Evolutionary conservation across 2,329 filamentous ascomycete species (phyloP), one percentile per base, ranked within the genome.

Genomic region (Scopulariopsis brevicaulis): DNA sequence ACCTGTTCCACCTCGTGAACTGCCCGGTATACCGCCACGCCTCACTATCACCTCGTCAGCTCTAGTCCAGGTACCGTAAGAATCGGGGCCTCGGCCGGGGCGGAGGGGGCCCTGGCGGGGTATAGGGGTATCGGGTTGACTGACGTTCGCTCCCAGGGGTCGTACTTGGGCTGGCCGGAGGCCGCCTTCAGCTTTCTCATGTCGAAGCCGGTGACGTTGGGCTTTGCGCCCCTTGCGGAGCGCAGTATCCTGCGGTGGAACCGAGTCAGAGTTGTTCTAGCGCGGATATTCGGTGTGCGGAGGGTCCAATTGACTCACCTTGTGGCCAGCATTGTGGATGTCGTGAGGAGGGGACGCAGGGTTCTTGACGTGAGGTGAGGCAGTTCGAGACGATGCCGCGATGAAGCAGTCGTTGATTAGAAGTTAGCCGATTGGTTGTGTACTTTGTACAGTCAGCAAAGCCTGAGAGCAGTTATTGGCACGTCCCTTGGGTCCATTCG

Each of bases 181-280:
- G 91, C 80, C 62, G 82, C 83, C 70, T 84, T 88, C 74, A 92
- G 86, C 73, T 89, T 87, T 71, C 83, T 84, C 68, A 90, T 81
- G 77, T 94, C 87, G 81, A 97, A 97, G 75, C 93, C 93, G 67
- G 93, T 96, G 74, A 95, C 83, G 80, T 90, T 91, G 69, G 83
- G 79, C 77, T 81, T 80, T 65, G 73, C 72, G 68, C 74, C 73
- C 68, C 76, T 71, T 60, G 77, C 75, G 68, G 77, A 76, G 68
- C 79, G 74, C 71, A 82, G 74, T 72, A 71, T 66, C 68, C 73
- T 75, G 40, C 40, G 40, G 15, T n/a, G n/a, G 18, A n/a, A 2
- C 14, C 15, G 6, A 14, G 40, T 46, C 40, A 46, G 40, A 6
- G 6, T n/a, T 46, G 15, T 15, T 14, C 40, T 46, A n/a, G 6